Base-by-base conservation (phyloP, 441 rosid species). In the Brassica hybrid region DNA sequence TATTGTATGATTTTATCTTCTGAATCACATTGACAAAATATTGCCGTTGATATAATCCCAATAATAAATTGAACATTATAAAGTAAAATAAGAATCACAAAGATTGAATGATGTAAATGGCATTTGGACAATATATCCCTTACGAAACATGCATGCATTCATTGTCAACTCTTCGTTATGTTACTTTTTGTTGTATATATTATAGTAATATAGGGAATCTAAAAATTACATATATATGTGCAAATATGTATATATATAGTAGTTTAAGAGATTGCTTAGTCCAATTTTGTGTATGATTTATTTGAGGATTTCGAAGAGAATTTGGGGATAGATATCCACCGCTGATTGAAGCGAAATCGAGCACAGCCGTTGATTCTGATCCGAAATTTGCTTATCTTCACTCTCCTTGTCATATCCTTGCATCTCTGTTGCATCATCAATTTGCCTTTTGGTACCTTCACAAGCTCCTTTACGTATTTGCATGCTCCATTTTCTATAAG, bases 281-380 rank as follows among this genome's bases (percentile, higher is more conserved):
- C 85, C 68, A 89, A 43, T 84, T 84, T 89, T n/a, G 75, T 81
- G 75, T 94, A 88, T 77, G 79, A 69, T 50, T 76, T 70, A 74
- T 57, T 62, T 52, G 87, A 69, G 23, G 67, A 41, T 23, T 63
- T 79, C 7, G 93, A 84, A 60, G 85, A 86, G 67, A 87, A 87
- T 72, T 81, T 92, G n/a, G 94, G 82, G 68, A 87, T 38, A 71
- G 77, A 82, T 61, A 86, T 77, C 91, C 88, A 92, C 69, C 83
- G 83, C 56, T 79, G 84, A 41, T 68, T 54, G 30, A 79, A 79
- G 17, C 80, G 85, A 77, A 94, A 87, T 45, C 87, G 88, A 59
- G 63, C 68, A 82, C 87, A 90, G 11, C 92, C 93, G 6, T 82
- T 88, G 62, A 91, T 85, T 85, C 83, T 92, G 60, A 94, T 84